These are phyloP conservation scores for Nymphaea thermarum DNA, from an alignment of 164 flowering plant genomes.

Conservation along the genomic window DNA sequence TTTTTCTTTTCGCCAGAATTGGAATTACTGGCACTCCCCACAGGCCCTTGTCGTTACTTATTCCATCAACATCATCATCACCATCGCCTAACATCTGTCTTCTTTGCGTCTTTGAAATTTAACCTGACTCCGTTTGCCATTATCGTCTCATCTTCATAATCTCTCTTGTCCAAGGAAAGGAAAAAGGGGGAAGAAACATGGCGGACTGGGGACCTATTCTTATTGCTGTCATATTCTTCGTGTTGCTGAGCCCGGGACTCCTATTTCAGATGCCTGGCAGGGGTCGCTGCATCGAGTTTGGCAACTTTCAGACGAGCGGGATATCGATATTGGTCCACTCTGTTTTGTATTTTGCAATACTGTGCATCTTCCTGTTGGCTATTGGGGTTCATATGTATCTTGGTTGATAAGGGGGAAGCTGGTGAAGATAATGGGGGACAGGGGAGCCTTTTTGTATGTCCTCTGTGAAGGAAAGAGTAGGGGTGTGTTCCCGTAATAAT, in stretches of 20 bases:
- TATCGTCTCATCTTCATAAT: neutral
- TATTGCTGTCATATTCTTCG: slow-evolving; percentile 22
- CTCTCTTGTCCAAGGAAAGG: neutral
- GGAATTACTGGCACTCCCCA: too few species aligned
- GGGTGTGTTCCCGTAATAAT: neutral
- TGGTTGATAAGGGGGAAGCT: slow-evolving; percentile 13
- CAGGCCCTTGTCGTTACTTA: too few species aligned
- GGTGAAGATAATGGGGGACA: neutral
- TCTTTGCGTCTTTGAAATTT: too few species aligned
- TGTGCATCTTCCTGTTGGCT: slow-evolving; percentile 17
- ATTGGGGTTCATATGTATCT: slow-evolving; percentile 35
- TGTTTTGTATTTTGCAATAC: slow-evolving; percentile 13
- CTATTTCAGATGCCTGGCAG: slow-evolving; percentile 19
- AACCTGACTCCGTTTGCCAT: too few species aligned
- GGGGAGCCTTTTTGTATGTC: neutral
- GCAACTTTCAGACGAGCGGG: slow-evolving; percentile 24
- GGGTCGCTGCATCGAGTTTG: slow-evolving; percentile 12
- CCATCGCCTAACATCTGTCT: too few species aligned
- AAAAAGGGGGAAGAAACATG: slow-evolving; percentile 7
- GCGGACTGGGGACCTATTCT: slow-evolving; percentile 32
- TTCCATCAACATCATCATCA: too few species aligned
- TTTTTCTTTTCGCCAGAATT: too few species aligned
- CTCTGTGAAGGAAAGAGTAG: neutral
- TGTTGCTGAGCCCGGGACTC: slow-evolving; percentile 19
- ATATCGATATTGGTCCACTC: slow-evolving; percentile 17